Evolutionary conservation across 2,329 filamentous ascomycete genomes (phyloP), one percentile per base, ranked within the genome.

Genomic region (Aspergillus hortae): DNA sequence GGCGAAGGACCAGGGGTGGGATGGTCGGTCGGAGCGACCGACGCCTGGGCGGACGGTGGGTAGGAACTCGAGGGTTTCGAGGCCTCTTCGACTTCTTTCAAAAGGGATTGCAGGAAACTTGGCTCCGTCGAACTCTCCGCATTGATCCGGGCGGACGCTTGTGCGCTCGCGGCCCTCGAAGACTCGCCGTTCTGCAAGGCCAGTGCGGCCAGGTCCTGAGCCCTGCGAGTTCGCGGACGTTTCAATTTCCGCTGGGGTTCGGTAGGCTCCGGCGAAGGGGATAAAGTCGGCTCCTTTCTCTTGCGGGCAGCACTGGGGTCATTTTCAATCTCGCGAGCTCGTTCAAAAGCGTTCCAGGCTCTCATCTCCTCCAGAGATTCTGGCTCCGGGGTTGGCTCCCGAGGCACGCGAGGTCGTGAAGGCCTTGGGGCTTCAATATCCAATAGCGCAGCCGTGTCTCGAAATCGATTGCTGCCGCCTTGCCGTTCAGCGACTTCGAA

Each of bases 321-420:
- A 55, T 76, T 78, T 57, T 88, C 81, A 15, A 82, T 80, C 55
- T 92, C 87, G 57, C 90, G 82, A 41, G 89, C 91, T 68, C 87
- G 89, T 61, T 96, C 92, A 56, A 97, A 86, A 17, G 89, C 90
- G 56, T 91, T 90, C 94, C 92, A 96, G 4, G 92, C 90, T 52
- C 85, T 81, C 49, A 87, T 80, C 69, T 95, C 91, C 61, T 96
- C 91, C 40, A 86, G 76, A 6, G 87, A 88, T 69, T 95, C 89
- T 35, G 84, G 83, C 40, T 84, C 80, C 32, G 81, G 81, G 14
- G 68, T 68, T 35, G 69, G 63, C 42, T 70, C 66, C 49, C 70
- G 61, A n/a, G 68, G 69, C 3, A 61, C 65, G 36, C 69, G 67
- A 43, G 74, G 69, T 19, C 74, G 66, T 21, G 68, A 69, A 55